Evolutionary conservation across 371 early-diverging fungal species (phyloP).

Genomic region (Mortierella sp.): DNA sequence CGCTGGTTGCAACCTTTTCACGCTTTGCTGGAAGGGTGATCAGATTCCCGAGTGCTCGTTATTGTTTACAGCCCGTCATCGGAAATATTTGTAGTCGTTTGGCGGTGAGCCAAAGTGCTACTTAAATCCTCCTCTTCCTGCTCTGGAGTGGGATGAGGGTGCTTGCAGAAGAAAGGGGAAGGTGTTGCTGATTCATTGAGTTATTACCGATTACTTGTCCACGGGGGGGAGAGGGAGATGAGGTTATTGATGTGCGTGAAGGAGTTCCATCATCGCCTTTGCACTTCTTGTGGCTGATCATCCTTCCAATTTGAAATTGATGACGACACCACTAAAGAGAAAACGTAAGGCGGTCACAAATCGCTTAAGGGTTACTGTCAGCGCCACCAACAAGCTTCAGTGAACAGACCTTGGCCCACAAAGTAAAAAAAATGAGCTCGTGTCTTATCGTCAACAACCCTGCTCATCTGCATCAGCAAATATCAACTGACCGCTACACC

Average conservation of each 20-base stretch:
- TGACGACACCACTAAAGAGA: neutral
- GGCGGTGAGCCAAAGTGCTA: neutral
- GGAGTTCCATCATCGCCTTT: slow-evolving; percentile 3
- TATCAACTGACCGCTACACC: neutral
- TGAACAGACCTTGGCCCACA: neutral
- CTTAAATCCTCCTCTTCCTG: neutral
- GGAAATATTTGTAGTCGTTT: no score
- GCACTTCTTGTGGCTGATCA: neutral
- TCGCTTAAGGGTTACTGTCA: neutral
- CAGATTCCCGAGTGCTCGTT: no score
- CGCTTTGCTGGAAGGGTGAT: no score
- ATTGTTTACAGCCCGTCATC: neutral
- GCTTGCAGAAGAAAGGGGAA: neutral
- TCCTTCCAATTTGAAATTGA: neutral
- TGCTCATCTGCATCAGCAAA: neutral
- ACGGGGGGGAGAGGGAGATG: slow-evolving; percentile 1
- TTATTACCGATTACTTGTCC: slow-evolving; percentile 41
- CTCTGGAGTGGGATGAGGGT: neutral
- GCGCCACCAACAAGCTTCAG: neutral
- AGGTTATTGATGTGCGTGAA: neutral
- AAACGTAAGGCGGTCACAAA: neutral
- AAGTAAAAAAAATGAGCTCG: neutral
- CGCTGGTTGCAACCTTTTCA: no score
- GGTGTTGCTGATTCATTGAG: slow-evolving; percentile 9
- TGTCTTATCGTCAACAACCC: neutral